Evolutionary conservation across 148 eudicot genomes (phyloP), one percentile per base, ranked within the genome.

Genomic region (Euryodendron excelsum): DNA sequence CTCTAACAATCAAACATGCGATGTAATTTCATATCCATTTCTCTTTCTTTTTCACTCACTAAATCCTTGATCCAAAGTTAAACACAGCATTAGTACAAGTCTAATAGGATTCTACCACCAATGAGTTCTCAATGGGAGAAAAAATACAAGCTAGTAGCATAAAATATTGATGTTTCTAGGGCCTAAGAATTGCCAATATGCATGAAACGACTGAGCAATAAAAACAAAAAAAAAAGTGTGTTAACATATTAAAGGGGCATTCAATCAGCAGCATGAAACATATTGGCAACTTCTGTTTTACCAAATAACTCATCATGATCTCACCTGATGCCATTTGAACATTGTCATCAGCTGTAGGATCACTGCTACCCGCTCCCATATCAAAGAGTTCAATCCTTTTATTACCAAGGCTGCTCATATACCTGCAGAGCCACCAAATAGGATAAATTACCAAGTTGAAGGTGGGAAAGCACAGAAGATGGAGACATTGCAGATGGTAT

Each of bases 381-480:
- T 96, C 99, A 81, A 93, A 96, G 69, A 96, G 90, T 86, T 96
- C 99, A 72, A 89, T 91, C 85, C 90, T 96, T 84, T 96, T 96
- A 83, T 92, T 92, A 41, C 93, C 97, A 83, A 92, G 91, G 81
- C 85, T 89, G 86, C 92, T 96, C 93, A 88, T 84, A 85, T 93
- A 92, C 82, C 99, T 96, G 86, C 69, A 86, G 23, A 53, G 73
- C 56, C 72, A 74, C 74, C 36, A 80, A 41, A 55, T 39, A 23
- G 55, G 44, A 28, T 27, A 68, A 33, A 53, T 27, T 18, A 56
- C 47, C 56, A 47, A 65, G 48, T 62, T 63, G 68, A 47, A 73
- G 73, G 50, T 62, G 77, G 50, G 12, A 27, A 64, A 41, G 48
- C 9, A 45, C 27, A 5, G 18, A 58, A 69, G 55, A 39, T 13